phyloP scores from a whole-genome alignment of 192 early-diverging fungal species.

The Umbelopsis ramanniana region DNA sequence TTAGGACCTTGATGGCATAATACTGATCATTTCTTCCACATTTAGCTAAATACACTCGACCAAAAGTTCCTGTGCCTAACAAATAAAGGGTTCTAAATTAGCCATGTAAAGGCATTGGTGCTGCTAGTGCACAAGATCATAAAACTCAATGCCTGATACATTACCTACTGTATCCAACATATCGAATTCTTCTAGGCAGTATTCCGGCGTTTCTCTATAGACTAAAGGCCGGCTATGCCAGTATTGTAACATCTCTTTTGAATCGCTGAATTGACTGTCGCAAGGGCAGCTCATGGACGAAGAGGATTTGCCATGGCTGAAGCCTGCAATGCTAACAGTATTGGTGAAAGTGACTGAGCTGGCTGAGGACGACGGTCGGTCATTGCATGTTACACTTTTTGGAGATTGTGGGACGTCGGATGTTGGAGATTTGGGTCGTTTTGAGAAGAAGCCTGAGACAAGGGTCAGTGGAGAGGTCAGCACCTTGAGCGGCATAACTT shows the following conservation, averaged over 20 bases:
- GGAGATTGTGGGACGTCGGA: slow-evolving; percentile 2
- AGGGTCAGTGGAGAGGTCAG: slow-evolving; percentile 15
- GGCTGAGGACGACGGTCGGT: not conserved
- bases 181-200: slow-evolving; percentile 12
- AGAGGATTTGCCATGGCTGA: slow-evolving; percentile 20
- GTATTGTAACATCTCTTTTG: slow-evolving; percentile 32
- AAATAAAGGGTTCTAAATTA: slow-evolving; percentile 6
- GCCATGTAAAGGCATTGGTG: not conserved
- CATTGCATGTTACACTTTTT: not conserved
- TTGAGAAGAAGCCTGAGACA: slow-evolving; percentile 19
- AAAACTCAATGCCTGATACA: not conserved
- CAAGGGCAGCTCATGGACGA: slow-evolving; percentile 18
- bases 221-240: slow-evolving; percentile 37
- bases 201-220: not conserved
- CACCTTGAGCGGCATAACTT: slow-evolving; percentile 23
- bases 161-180: slow-evolving; percentile 17
- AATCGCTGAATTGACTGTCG: slow-evolving; percentile 12
- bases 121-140: not conserved
- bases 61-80: slow-evolving; percentile 94
- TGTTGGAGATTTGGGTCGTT: slow-evolving; percentile 12
- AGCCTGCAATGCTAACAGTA: slow-evolving; percentile 11
- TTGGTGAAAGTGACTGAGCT: slow-evolving; percentile 17
- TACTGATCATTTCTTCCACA: slow-evolving; percentile 73
- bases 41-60: slow-evolving; percentile 89
- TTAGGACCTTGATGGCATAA: slow-evolving; percentile 96